Evolutionary conservation across 148 eudicot genomes (phyloP), one percentile per base, ranked within the genome.

Genomic region (Hydrangea macrophylla): DNA sequence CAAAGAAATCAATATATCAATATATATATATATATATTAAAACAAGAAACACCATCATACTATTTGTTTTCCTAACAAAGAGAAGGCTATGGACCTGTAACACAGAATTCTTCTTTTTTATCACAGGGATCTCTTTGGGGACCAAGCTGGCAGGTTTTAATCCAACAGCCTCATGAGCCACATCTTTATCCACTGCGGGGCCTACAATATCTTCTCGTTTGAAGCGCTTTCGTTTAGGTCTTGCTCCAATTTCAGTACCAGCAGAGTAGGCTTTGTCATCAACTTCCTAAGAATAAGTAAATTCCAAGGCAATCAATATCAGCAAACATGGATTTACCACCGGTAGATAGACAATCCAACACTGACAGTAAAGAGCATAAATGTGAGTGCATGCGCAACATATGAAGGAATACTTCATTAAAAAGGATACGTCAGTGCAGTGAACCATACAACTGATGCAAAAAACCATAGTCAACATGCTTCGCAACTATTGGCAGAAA

Each of bases 81-180:
- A 39, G 42, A 30, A 40, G 33, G 62, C 33, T 10, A 62, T 39
- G 36, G n/a, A 92, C 97, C 92, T 92, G 95, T 28, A 94, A 63
- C 31, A 90, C 82, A 50, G 97, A 60, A 73, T 85, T 90, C 56
- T 88, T 94, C 91, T 94, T 94, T 78, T 88, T 94, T 28, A 94
- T 85, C 27, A 83, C 2, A 0, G 97, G 92, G 55, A 83, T 82
- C 78, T 94, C 96, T 71, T 90, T 94, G 20, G 98, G 92, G 65
- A 88, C 80, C 78, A 94, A 80, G 36, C 84, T 65, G 42, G 87
- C 90, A 56, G 80, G 78, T 79, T 85, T 94, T 57, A 90, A 76
- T 65, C 98, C 98, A 82, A 90, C 98, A 73, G 92, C 90, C 71
- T 94, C 98, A 75, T 90, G 98, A 70, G 90, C 85, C 69, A 94